Evolutionary conservation across 208 protist species (phyloP), one percentile per base, ranked within the genome.

Genomic region (Trypanosoma rangeli): DNA sequence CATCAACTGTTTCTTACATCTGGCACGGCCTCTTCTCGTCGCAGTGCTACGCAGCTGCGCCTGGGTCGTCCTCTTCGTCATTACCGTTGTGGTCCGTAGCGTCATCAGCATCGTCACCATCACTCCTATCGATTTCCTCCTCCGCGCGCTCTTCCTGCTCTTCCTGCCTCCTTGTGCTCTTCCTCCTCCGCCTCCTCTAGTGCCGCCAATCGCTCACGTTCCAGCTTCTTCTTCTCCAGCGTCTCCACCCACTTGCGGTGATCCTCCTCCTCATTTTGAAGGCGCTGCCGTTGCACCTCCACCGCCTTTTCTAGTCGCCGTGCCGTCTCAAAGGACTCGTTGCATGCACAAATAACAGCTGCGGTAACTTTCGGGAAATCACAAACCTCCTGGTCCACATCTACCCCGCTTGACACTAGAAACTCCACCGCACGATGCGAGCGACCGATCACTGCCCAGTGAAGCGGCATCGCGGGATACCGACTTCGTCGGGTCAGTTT

Each of bases 361-460:
- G 65, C 63, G 42, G 76, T 76, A 16, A 70, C 52, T 35, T 42
- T 62, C 22, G 64, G 56, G 26, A 72, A 64, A 16, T 67, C 50
- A 8, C 74, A 54, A 22, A 85, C 65, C 64, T 73, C 54, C 57
- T 74, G 56, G 10, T 67, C 29, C 33, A 75, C 49, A 59, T 90
- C 73, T 1, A 80, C 84, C 28, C 85, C 86, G 65, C 82, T 76
- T 56, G 67, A 60, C 5, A 95, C 63, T 13, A 95, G 78, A 66
- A 83, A 89, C 48, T 68, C 67, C 26, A 95, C 65, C 8, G 69
- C 79, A 31, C 70, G 70, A 62, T 93, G 86, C 8, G 73, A 76
- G 37, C 86, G 79, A 24, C 81, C 84, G 8, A 93, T 73, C 31
- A 90, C 85, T 1, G 89, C 89, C 87, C 89, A 95, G 73, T 93